These are phyloP conservation scores for Arthrobotrys entomopaga DNA, from an alignment of 2,329 filamentous ascomycete genomes.

Conservation along the genomic window DNA sequence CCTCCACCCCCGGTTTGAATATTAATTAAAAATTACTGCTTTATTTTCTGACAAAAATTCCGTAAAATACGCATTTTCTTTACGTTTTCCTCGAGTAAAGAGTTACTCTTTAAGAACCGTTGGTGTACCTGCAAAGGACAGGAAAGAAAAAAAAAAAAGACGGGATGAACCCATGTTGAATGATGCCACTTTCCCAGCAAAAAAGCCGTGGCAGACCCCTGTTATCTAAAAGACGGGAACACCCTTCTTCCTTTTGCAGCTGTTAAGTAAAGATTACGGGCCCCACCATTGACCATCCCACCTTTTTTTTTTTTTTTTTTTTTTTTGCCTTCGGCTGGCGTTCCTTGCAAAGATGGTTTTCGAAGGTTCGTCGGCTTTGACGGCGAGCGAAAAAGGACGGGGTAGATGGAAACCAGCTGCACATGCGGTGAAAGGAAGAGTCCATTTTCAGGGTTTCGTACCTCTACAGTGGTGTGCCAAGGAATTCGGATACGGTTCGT, in stretches of 20 bases:
- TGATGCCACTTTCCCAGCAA: conserved; percentile 55
- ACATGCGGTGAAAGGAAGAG: too few relatives aligned
- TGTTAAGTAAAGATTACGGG: conserved; percentile 21
- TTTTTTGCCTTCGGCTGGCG: conserved; percentile 7
- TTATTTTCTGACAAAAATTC: conserved; percentile 3
- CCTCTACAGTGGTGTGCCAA: conserved; percentile 21
- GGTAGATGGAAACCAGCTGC: too few relatives aligned
- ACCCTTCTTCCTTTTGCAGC: conserved; percentile 53
- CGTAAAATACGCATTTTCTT: background rate
- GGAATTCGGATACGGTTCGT: background rate
- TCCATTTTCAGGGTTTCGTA: conserved; percentile 20
- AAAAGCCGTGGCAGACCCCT: conserved; percentile 30
- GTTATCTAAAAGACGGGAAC: conserved; percentile 48
- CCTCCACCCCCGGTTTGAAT: conserved; percentile 19
- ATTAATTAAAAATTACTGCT: conserved; percentile 39
- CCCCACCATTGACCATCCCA: conserved; percentile 54
- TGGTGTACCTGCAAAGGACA: background rate
- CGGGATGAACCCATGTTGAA: conserved; percentile 52
- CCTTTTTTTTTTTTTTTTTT: conserved; percentile 4
- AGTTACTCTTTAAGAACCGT: background rate
- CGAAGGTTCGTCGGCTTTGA: too few relatives aligned
- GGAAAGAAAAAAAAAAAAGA: conserved; percentile 28
- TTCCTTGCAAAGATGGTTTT: conserved; percentile 8
- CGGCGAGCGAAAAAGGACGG: too few relatives aligned
- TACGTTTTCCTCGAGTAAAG: conserved; percentile 1